Base-by-base conservation (phyloP, 371 early-diverging fungal species). In the Mucor lusitanicus region DNA sequence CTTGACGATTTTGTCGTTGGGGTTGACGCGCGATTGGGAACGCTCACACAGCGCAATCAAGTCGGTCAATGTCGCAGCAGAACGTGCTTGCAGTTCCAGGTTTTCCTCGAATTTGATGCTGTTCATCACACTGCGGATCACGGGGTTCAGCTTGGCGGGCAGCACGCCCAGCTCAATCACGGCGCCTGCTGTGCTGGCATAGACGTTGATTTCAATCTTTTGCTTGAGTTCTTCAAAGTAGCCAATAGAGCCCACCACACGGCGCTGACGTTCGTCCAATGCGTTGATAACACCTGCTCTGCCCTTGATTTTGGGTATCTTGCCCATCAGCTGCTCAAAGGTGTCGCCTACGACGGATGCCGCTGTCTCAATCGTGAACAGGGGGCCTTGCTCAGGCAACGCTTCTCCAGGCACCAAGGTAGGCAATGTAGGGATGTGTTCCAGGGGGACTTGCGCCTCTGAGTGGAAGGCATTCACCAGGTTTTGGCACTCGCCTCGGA, bases 81-180 rank as follows among this genome's bases (percentile, higher is more conserved):
- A 84, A 11, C 89, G 79, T 58, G 76, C 69, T 59, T 95, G 95
- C 25, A 95, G 73, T 39, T 90, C 89, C 7, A 77, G 66, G 55
- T 90, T 92, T 50, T 85, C 87, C 71, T 96, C 96, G 59, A 83
- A 84, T 64, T 96, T 94, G 61, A 97, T 86, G 12, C 93, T 87
- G 64, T 91, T 89, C 96, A 97, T 97, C 27, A 98, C 80, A 56
- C 93, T 82, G 23, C 95, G 88, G 55, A 97, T 88, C 12, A 98
- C 80, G 3, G 93, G 91, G 65, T 92, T 95, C 12, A 96, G 84
- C 72, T 94, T 96, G 2, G 83, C 61, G 6, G 98, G 97, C 12
- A 97, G 77, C 1, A 74, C 79, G 11, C 92, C 94, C 13, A 96
- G 68, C 15, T 89, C 86, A 6, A 95, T 90, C 3, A 95, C 88